Conservation (phyloP, 1,139 yeast genomes). For the Diutina rugosa region DNA sequence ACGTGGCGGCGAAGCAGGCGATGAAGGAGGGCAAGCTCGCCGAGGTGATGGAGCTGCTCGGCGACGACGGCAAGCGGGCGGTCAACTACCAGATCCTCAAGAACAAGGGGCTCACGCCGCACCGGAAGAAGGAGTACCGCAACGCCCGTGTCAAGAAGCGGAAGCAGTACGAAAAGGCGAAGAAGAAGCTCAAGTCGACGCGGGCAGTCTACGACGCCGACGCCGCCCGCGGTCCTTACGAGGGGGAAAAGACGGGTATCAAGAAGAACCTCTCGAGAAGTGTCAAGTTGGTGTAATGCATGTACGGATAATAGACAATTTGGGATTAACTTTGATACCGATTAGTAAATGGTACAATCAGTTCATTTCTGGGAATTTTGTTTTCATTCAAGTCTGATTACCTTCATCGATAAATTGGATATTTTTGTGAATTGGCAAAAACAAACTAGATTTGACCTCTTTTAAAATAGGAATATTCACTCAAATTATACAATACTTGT, state of each 20-base stretch:
- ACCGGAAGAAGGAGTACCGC: constrained; percentile 85
- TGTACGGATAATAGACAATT: neutral
- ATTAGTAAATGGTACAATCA: too few species aligned
- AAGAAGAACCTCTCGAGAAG: constrained; percentile 83
- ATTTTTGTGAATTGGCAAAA: too few species aligned
- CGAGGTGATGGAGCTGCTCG: constrained; percentile 54
- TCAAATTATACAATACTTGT: too few species aligned
- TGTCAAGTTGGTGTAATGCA: constrained; percentile 44
- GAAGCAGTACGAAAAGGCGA: constrained; percentile 88
- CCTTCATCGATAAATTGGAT: too few species aligned
- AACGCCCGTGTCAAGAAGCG: constrained; percentile 97
- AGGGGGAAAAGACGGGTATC: constrained; percentile 95
- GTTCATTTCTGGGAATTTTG: too few species aligned
- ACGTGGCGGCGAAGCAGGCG: constrained; percentile 60
- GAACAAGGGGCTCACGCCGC: constrained; percentile 91
- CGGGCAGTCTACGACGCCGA: constrained; percentile 70
- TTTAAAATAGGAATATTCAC: too few species aligned
- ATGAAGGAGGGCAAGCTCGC: constrained; percentile 77
- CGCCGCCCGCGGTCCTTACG: constrained; percentile 64
- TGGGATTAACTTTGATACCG: too few species aligned
- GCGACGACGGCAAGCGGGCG: constrained; percentile 84
- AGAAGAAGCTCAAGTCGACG: constrained; percentile 84
- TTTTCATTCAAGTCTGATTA: too few species aligned
- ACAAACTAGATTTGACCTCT: too few species aligned
- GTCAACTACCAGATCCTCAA: constrained; percentile 85